Percentiles rank a stretch among this genome's conserved stretches.
These are phyloP conservation scores for Barbarea vulgaris DNA, from an alignment of 345 rosid genomes.

Conservation along the genomic window DNA sequence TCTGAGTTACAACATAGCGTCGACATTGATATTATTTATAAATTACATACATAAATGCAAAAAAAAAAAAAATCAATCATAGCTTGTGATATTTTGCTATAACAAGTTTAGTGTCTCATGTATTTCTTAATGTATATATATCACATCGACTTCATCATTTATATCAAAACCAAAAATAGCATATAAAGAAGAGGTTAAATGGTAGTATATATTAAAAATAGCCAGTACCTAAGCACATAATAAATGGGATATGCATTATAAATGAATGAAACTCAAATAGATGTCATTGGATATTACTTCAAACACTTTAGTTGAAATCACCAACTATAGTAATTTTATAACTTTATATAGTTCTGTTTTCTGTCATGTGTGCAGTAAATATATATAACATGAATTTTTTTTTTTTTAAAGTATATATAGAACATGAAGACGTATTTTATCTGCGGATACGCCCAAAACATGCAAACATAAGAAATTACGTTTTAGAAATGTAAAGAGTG, in stretches of 20 bases:
- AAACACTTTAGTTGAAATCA: neutral
- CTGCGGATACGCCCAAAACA: neutral
- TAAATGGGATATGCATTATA: neutral
- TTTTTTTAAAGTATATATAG: too few species aligned
- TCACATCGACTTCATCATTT: neutral
- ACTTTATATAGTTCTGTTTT: neutral
- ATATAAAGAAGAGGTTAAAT: neutral
- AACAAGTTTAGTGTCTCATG: neutral
- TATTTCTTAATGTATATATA: neutral
- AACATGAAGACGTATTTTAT: neutral
- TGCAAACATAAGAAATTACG: neutral
- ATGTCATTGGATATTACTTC: neutral
- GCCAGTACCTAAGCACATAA: neutral
- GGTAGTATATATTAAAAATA: slow-evolving; percentile 9
- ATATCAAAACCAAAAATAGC: neutral
- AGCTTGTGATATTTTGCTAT: neutral
- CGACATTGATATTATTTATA: neutral
- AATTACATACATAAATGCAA: neutral
- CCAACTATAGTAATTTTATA: neutral
- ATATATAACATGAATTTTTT: too few species aligned
- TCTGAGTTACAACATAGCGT: neutral
- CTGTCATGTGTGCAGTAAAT: neutral
- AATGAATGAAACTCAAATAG: neutral
- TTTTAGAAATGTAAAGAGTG: neutral
- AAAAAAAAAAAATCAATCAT: neutral